Base-by-base conservation (phyloP, 768 basidiomycete genomes). In the Pleurotus cornucopiae region DNA sequence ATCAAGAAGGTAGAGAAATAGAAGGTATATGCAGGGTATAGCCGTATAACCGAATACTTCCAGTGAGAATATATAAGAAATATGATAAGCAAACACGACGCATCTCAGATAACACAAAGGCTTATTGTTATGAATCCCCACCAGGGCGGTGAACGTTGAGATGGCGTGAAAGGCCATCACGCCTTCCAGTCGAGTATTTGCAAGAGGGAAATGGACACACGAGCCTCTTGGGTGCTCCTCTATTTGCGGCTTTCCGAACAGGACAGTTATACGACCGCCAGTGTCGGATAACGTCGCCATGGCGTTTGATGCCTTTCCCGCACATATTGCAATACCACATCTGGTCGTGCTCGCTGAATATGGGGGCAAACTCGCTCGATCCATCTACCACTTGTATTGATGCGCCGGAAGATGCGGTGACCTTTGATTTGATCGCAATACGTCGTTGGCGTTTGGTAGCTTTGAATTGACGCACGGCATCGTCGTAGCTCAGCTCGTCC, bases 291-390 rank as follows among this genome's bases (percentile, higher is more conserved):
- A 53, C 51, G 23, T 53, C 51, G 6, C 51, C 51, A 21, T 53
- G 51, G 39, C 51, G 51, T 23, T 53, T 53, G 37, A 53, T 53
- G n/a, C 51, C 51, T 23, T 53, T 53, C n/a, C 51, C 51, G 39
- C 51, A 53, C 34, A 53, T 21, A 25, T 53, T 53, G 39, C 51
- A 53, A 21, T 53, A 53, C 38, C 39, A 53, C 37, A 53, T 37
- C 23, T 53, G 37, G 14, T 53, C 51, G 7, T 53, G 14, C 39
- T 53, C 51, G 39, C 51, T 53, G 39, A 16, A 53, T 11, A 41
- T 53, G 1, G 51, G 51, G 0, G 51, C 38, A 1, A 53, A 53
- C 18, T 53, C 51, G 11, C 37, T 21, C 37, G 51, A 13, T 11
- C 18, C 25, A 6, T 37, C 18, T 5, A 39, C 34, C 12, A 53